Conservation (phyloP, 2,329 filamentous ascomycete genomes). For the Trichoderma cornu-damae region DNA sequence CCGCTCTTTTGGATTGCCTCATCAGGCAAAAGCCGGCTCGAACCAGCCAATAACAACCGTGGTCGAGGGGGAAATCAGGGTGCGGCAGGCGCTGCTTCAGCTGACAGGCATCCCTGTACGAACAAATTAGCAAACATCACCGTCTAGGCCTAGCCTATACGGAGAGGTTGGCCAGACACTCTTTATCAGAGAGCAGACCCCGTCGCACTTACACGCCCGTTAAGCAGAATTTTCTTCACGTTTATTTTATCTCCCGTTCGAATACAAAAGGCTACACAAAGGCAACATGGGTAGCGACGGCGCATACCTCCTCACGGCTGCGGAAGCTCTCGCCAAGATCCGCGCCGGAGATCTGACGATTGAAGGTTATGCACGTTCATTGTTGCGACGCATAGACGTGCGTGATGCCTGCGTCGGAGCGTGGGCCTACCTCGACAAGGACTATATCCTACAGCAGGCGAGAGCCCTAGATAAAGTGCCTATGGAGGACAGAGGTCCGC, state of each 20-base stretch:
- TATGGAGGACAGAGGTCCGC: conserved; percentile 42
- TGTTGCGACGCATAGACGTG: conserved; percentile 42
- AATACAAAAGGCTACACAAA: neutral
- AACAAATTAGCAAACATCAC: neutral
- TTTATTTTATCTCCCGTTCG: neutral
- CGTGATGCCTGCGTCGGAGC: conserved; percentile 44
- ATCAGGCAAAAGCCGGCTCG: conserved; percentile 10
- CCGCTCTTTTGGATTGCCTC: conserved; percentile 4
- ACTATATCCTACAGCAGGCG: conserved; percentile 47
- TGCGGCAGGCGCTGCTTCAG: neutral
- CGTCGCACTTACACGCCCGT: neutral
- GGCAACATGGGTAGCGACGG: conserved; percentile 13
- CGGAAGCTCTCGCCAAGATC: conserved; percentile 16
- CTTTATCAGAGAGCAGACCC: conserved; percentile 4
- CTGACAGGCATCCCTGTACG: neutral
- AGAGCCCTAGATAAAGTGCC: conserved; percentile 47
- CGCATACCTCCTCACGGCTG: conserved; percentile 20
- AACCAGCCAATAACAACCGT: conserved; percentile 9
- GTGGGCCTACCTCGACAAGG: conserved; percentile 45
- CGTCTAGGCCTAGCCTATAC: too few relatives aligned
- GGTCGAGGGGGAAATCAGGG: conserved; percentile 1
- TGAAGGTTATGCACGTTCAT: conserved; percentile 43
- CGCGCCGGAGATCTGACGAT: conserved; percentile 34
- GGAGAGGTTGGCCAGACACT: neutral
- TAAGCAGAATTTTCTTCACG: conserved; percentile 9